A percentile compares a stretch with the other conserved stretches of the same genome.
phyloP scores from a whole-genome alignment of 441 rosid genomes.

The Manihot esculenta region DNA sequence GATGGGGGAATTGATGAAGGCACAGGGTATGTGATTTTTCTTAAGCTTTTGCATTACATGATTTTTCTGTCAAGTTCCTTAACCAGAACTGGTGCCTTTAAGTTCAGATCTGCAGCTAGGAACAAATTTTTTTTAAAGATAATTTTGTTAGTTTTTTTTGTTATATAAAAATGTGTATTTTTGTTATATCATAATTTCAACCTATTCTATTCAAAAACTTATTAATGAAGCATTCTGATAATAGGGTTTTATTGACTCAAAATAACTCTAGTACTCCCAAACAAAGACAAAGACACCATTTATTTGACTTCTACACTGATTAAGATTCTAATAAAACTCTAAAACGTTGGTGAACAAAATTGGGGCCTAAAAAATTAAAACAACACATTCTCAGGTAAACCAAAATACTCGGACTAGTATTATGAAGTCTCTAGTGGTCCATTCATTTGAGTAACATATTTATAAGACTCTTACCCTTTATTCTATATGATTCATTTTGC shows the following conservation, averaged over 20 bases:
- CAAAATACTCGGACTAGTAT: neutral
- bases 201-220: neutral
- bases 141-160: neutral
- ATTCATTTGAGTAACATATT: neutral
- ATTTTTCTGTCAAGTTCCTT: neutral
- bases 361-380: neutral
- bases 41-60: conserved; percentile 4
- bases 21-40: conserved; percentile 65
- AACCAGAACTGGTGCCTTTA: neutral
- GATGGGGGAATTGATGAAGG: conserved; percentile 67
- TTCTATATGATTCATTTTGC: too few species aligned
- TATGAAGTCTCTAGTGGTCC: neutral
- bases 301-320: neutral
- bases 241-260: neutral
- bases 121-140: neutral
- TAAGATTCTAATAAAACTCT: neutral
- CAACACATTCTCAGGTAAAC: neutral
- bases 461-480: neutral
- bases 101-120: neutral
- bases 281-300: neutral
- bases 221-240: neutral
- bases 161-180: too few species aligned
- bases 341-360: neutral
- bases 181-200: too few species aligned
- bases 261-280: neutral